Percentiles rank a stretch among this genome's conserved stretches.
phyloP scores from a whole-genome alignment of 2,329 filamentous ascomycete species.

The Scedosporium apiospermum region DNA sequence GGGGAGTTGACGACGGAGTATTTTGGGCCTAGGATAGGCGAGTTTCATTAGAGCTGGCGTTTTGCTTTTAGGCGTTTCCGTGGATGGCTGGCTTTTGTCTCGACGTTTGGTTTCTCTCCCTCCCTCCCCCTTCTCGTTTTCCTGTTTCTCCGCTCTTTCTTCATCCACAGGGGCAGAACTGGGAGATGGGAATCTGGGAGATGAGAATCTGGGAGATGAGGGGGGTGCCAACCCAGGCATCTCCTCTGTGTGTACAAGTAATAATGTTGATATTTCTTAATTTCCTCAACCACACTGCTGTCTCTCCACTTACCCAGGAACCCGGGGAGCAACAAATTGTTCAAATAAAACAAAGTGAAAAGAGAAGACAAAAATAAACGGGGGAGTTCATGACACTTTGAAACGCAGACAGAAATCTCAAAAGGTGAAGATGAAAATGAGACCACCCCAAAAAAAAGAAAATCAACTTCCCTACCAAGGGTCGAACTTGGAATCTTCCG shows the following conservation, averaged over 20 bases:
- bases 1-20: slow-evolving; percentile 13
- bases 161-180: neutral
- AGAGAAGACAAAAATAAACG: too few species aligned
- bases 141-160: neutral
- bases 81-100: neutral
- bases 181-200: neutral
- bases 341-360: too few species aligned
- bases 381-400: neutral
- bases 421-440: neutral
- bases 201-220: neutral
- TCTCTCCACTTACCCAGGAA: too few species aligned
- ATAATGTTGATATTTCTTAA: too few species aligned
- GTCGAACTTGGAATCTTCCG: slow-evolving; percentile 2
- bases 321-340: too few species aligned
- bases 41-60: neutral
- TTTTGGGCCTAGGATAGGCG: neutral
- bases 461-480: neutral
- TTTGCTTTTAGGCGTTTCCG: neutral
- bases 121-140: neutral
- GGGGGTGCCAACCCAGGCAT: too few species aligned
- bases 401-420: neutral
- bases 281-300: too few species aligned
- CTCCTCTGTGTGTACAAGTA: too few species aligned
- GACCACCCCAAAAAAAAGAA: neutral
- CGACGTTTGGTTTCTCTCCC: neutral